These are phyloP conservation scores for Blakeslea trispora DNA, from an alignment of 371 early-diverging fungal species.

Conservation along the genomic window DNA sequence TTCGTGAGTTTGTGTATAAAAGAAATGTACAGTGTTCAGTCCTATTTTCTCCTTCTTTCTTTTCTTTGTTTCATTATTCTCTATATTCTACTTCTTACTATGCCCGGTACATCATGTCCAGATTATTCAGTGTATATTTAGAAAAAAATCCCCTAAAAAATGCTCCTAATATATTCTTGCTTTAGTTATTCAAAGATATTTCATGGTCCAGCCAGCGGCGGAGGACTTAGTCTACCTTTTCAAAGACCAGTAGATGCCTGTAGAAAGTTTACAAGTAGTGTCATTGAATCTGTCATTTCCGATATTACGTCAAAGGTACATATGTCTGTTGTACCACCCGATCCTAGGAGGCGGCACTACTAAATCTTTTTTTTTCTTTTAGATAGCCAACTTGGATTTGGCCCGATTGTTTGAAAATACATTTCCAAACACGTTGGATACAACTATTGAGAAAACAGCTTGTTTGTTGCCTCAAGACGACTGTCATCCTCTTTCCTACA, in stretches of 20 bases:
- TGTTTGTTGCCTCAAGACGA: slow-evolving; percentile 17
- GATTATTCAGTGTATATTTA: slow-evolving; percentile 27
- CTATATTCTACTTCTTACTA: slow-evolving; percentile 6
- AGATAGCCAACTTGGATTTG: slow-evolving; percentile 49
- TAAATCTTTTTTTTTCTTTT: slow-evolving; percentile 3
- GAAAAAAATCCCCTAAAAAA: background rate
- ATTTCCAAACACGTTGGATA: slow-evolving; percentile 65
- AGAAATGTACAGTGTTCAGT: background rate
- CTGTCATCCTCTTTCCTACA: slow-evolving; percentile 52
- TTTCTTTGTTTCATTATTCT: slow-evolving; percentile 5
- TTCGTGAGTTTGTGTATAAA: no score
- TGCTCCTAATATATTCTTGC: background rate
- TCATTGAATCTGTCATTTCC: slow-evolving; percentile 41
- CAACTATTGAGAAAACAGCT: slow-evolving; percentile 46
- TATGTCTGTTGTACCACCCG: background rate
- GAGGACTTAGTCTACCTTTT: slow-evolving; percentile 40
- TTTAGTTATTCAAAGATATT: slow-evolving; percentile 30
- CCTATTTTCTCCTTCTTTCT: slow-evolving; percentile 13
- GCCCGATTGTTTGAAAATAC: slow-evolving; percentile 57
- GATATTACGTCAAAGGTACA: slow-evolving; percentile 41
- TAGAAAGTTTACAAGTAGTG: slow-evolving; percentile 42
- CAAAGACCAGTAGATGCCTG: slow-evolving; percentile 47
- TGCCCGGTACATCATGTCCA: slow-evolving; percentile 20
- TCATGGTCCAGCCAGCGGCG: slow-evolving; percentile 46
- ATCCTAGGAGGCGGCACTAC: no score